These are phyloP conservation scores for Trichoderma erinaceum DNA, from an alignment of 495 filamentous ascomycete genomes.

Conservation along the genomic window DNA sequence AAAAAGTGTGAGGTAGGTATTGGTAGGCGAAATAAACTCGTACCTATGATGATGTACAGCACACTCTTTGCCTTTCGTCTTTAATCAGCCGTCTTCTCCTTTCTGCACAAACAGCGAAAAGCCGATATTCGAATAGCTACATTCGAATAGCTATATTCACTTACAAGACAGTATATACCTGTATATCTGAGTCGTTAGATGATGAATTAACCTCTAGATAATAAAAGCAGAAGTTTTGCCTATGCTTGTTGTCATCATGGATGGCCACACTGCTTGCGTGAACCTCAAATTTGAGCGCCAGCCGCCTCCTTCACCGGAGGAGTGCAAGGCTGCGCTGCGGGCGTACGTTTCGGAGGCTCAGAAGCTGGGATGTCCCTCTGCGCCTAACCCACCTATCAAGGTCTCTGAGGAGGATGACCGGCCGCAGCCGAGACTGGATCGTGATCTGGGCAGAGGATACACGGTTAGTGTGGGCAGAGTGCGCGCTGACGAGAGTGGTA, in stretches of 20 bases:
- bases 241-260: slow-evolving; percentile 74
- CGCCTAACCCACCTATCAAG: slow-evolving; percentile 63
- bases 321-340: slow-evolving; percentile 62
- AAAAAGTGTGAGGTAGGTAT: too few relatives aligned
- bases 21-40: too few relatives aligned
- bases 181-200: too few relatives aligned
- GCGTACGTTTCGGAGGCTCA: slow-evolving; percentile 71
- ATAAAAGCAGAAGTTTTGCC: too few relatives aligned
- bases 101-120: too few relatives aligned
- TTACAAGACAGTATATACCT: too few relatives aligned
- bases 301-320: slow-evolving; percentile 50
- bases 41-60: too few relatives aligned
- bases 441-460: slow-evolving; percentile 68
- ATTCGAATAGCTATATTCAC: too few relatives aligned
- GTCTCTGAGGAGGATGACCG: slow-evolving; percentile 76
- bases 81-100: too few relatives aligned
- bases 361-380: slow-evolving; percentile 67
- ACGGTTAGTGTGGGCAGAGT: slow-evolving; percentile 76
- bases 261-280: slow-evolving; percentile 80
- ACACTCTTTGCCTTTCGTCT: too few relatives aligned
- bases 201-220: too few relatives aligned
- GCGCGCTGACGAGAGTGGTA: slow-evolving; percentile 64
- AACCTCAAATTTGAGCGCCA: slow-evolving; percentile 64
- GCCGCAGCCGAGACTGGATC: slow-evolving; percentile 79
- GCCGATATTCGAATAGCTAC: too few relatives aligned